Evolutionary conservation across 257 asterid genomes (phyloP).

Genomic region (Lycium ferocissimum): DNA sequence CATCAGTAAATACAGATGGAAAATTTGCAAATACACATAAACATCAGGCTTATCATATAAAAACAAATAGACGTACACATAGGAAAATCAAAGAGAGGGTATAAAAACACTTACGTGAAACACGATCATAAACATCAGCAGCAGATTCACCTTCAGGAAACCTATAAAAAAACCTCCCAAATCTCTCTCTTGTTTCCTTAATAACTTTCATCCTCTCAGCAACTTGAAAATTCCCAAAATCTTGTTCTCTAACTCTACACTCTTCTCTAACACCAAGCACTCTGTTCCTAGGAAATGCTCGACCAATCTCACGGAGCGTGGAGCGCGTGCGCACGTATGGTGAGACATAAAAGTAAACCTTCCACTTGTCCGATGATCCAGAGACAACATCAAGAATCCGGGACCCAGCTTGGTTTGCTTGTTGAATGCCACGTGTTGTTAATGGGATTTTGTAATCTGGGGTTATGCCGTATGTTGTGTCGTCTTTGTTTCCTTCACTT

Average conservation of each 20-base stretch:
- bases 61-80: not conserved
- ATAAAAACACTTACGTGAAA: constrained; percentile 63
- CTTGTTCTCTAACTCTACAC: constrained; percentile 91
- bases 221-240: constrained; percentile 95
- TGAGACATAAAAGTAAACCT: constrained; percentile 80
- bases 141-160: constrained; percentile 97
- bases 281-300: constrained; percentile 63
- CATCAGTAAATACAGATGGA: not conserved
- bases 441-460: constrained; percentile 85
- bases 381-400: constrained; percentile 62
- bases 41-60: too few species aligned
- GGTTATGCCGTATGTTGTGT: constrained; percentile 62
- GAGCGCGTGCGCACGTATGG: constrained; percentile 84
- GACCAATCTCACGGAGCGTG: constrained; percentile 83
- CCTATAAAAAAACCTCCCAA: constrained; percentile 87
- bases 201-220: constrained; percentile 80
- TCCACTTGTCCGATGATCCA: constrained; percentile 65
- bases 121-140: constrained; percentile 92
- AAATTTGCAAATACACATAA: too few species aligned
- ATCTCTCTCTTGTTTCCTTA: constrained; percentile 84
- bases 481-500: constrained; percentile 84
- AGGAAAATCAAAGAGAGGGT: not conserved
- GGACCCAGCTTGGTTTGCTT: constrained; percentile 68
- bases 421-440: constrained; percentile 63
- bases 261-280: constrained; percentile 86